phyloP scores from a whole-genome alignment of 352 stramenopile genomes.

The Blastocystis sp. region DNA sequence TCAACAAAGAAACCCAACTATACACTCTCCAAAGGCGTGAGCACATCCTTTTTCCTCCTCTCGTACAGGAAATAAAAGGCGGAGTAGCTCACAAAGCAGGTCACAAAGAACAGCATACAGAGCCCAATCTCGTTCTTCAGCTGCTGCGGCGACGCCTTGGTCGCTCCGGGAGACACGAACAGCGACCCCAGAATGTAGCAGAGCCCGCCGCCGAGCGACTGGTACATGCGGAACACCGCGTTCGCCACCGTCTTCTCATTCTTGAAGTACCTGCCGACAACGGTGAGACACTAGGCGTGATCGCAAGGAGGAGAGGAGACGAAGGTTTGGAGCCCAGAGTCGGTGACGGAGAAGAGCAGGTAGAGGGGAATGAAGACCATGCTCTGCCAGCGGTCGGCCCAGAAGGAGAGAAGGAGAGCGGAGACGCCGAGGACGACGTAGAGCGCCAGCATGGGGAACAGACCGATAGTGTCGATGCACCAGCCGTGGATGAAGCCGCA shows the following conservation, averaged over 20 bases:
- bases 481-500: constrained; percentile 38
- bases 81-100: constrained; percentile 45
- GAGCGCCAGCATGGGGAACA: constrained; percentile 38
- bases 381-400: constrained; percentile 38
- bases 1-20: not conserved
- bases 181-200: constrained; percentile 48
- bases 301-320: not conserved
- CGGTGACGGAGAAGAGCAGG: constrained; percentile 60
- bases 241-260: constrained; percentile 37
- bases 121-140: constrained; percentile 29
- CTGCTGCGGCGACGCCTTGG: constrained; percentile 9
- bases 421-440: constrained; percentile 29
- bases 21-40: too few relatives aligned
- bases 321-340: constrained; percentile 64
- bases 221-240: constrained; percentile 70
- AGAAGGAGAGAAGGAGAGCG: constrained; percentile 41
- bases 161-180: constrained; percentile 34
- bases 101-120: constrained; percentile 12
- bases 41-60: not conserved
- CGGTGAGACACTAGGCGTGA: constrained; percentile 56
- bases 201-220: constrained; percentile 63
- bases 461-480: constrained; percentile 32
- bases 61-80: constrained; percentile 28
- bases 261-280: constrained; percentile 56
- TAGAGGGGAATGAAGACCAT: constrained; percentile 36